phyloP scores from a whole-genome alignment of 345 rosid species.

The Salix suchowensis region DNA sequence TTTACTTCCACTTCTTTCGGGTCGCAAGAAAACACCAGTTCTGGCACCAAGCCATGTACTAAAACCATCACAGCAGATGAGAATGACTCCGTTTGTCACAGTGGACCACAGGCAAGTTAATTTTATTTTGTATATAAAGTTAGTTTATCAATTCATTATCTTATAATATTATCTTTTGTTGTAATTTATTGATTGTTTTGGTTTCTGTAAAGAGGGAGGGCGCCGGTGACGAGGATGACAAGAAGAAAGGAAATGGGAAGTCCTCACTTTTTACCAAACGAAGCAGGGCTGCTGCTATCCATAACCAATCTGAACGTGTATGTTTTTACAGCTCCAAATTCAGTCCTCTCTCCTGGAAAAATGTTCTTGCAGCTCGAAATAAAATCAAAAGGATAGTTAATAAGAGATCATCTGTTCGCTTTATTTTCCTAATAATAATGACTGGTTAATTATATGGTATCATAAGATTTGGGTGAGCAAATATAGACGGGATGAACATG shows the following conservation, averaged over 20 bases:
- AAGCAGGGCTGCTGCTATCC: slow-evolving; percentile 92
- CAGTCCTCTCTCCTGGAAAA: neutral
- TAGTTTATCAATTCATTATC: neutral
- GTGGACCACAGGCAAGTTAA: slow-evolving; percentile 44
- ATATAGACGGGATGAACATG: neutral
- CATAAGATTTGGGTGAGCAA: neutral
- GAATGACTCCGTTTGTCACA: slow-evolving; percentile 72
- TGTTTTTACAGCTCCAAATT: neutral
- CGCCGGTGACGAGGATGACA: slow-evolving; percentile 37
- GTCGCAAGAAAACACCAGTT: slow-evolving; percentile 52
- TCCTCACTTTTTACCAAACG: slow-evolving; percentile 73
- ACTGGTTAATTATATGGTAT: neutral
- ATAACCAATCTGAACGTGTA: slow-evolving; percentile 98
- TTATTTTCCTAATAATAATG: neutral
- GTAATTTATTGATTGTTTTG: neutral
- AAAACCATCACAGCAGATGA: slow-evolving; percentile 45
- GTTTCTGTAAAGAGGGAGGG: slow-evolving; percentile 24
- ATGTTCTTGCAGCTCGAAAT: neutral
- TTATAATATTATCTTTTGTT: neutral
- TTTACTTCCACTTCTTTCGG: slow-evolving; percentile 56
- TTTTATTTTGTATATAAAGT: neutral
- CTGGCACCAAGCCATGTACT: slow-evolving; percentile 23
- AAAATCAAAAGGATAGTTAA: neutral
- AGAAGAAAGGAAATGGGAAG: slow-evolving; percentile 44
- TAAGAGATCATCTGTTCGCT: neutral